A percentile compares a stretch with the other conserved stretches of the same genome.
Evolutionary conservation across 2,329 filamentous ascomycete genomes (phyloP).

Genomic region (Annulohypoxylon truncatum): DNA sequence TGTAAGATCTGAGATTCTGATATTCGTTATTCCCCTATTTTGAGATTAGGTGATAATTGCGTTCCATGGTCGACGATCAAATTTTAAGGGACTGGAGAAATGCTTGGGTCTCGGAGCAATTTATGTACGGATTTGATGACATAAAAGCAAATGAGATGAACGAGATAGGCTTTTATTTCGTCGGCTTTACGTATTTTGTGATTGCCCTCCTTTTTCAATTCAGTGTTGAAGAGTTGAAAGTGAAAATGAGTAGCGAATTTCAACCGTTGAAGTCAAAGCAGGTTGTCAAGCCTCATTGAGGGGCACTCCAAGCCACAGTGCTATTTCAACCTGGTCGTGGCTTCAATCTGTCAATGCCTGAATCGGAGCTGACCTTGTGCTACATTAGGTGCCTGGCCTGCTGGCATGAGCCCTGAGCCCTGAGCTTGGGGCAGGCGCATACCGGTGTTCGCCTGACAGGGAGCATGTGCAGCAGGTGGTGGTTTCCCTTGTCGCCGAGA

Average conservation of each 20-base stretch:
- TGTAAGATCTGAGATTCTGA: background rate
- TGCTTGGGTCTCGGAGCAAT: background rate
- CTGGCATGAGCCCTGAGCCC: too few species aligned
- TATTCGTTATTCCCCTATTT: background rate
- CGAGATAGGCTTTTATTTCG: background rate
- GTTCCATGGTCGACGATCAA: background rate
- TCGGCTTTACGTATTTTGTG: background rate
- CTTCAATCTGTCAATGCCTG: background rate
- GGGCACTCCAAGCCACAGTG: background rate
- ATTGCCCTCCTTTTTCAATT: background rate
- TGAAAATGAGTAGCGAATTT: background rate
- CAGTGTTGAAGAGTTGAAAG: background rate
- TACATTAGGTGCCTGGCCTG: too few species aligned
- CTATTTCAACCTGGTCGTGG: background rate
- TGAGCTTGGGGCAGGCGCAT: background rate
- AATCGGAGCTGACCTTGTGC: conserved; percentile 12
- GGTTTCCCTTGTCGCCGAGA: conserved; percentile 24
- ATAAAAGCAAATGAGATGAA: background rate
- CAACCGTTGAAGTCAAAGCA: background rate
- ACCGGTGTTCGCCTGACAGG: conserved; percentile 9
- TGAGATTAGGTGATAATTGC: background rate
- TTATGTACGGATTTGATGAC: background rate
- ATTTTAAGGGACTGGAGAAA: background rate
- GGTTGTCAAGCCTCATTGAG: background rate
- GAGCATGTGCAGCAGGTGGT: too few species aligned